Evolutionary conservation across 306 rosid species (phyloP).

Genomic region (Inga laurina): DNA sequence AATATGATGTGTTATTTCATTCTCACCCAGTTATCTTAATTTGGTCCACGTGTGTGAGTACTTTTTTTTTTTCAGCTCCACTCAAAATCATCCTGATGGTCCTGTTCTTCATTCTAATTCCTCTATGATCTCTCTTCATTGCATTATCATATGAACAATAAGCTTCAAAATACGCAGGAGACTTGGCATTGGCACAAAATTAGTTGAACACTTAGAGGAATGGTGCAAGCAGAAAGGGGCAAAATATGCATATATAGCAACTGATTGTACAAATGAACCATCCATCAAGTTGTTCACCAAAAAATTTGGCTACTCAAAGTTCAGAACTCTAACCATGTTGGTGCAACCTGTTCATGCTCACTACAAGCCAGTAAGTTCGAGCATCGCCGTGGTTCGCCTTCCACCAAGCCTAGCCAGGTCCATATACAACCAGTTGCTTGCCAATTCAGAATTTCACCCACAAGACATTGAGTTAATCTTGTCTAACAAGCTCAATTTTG

Average conservation of each 20-base stretch:
- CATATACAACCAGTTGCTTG: conserved; percentile 54
- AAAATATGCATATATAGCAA: conserved; percentile 78
- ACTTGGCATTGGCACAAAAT: conserved; percentile 78
- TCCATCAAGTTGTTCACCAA: conserved; percentile 80
- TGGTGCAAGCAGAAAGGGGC: conserved; percentile 89
- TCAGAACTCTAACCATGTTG: conserved; percentile 69
- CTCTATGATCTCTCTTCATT: conserved; percentile 21
- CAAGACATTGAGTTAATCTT: conserved; percentile 63
- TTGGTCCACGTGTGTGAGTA: conserved; percentile 37
- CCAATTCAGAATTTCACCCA: conserved; percentile 75
- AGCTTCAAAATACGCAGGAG: conserved; percentile 55
- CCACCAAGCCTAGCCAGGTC: conserved; percentile 44
- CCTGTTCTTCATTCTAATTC: conserved; percentile 36
- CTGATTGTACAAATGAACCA: conserved; percentile 85
- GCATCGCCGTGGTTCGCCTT: conserved; percentile 42
- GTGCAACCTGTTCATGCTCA: conserved; percentile 94
- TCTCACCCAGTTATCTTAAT: conserved; percentile 31
- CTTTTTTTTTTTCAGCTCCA: conserved; percentile 27
- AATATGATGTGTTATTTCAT: conserved; percentile 53
- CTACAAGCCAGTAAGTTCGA: conserved; percentile 53
- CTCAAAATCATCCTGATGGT: conserved; percentile 26
- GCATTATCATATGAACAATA: neutral
- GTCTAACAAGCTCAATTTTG: conserved; percentile 65
- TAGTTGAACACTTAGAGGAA: conserved; percentile 65
- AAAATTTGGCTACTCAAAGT: conserved; percentile 67